A percentile compares a stretch with the other conserved stretches of the same genome.
Conservation (phyloP, 148 eudicot species). For the Nepenthes mirabilis region DNA sequence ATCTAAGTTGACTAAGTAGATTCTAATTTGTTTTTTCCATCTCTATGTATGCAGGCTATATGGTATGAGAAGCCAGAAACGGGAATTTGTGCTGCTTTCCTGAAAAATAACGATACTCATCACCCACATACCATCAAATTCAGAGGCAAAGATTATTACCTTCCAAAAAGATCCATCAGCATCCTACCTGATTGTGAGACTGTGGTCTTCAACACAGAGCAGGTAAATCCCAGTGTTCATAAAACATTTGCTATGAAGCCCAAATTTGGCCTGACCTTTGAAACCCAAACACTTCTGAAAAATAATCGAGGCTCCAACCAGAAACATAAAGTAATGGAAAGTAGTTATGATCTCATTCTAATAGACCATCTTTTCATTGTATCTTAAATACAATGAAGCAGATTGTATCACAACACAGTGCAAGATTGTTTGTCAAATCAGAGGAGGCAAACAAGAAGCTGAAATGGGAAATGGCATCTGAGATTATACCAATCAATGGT, state of each 20-base stretch:
- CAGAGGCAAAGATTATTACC: constrained; percentile 26
- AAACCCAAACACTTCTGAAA: no score
- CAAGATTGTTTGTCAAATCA: constrained; percentile 40
- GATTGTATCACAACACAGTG: constrained; percentile 60
- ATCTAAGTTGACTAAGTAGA: neutral
- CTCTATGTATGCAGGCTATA: constrained; percentile 23
- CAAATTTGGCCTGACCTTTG: neutral
- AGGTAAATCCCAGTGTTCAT: neutral
- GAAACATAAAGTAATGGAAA: neutral
- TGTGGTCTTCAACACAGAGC: constrained; percentile 48
- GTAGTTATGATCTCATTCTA: neutral
- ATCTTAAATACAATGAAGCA: constrained; percentile 8
- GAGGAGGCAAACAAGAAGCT: constrained; percentile 26
- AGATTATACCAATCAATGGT: constrained; percentile 28
- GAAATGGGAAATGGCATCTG: constrained; percentile 59
- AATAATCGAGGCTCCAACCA: neutral
- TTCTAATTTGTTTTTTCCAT: neutral
- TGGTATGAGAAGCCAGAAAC: constrained; percentile 36
- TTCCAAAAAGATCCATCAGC: constrained; percentile 68
- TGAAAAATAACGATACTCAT: constrained; percentile 47
- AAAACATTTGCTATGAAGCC: neutral
- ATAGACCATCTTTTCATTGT: neutral
- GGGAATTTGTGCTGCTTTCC: constrained; percentile 54
- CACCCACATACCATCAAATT: constrained; percentile 22
- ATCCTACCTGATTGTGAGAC: constrained; percentile 87